phyloP scores from a whole-genome alignment of 345 rosid species.

The Aethionema arabicum region DNA sequence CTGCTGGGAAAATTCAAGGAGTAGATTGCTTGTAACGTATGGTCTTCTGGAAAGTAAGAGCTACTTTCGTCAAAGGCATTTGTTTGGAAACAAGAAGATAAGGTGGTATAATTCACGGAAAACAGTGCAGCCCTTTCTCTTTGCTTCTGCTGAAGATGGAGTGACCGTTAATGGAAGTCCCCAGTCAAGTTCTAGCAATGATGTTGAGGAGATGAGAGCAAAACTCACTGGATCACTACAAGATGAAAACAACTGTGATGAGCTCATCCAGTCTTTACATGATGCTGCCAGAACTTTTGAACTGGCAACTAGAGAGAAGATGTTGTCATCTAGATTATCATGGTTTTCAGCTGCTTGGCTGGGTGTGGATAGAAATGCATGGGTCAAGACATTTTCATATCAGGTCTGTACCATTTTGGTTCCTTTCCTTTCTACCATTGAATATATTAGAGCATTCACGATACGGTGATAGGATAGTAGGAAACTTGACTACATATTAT shows the following conservation, averaged over 20 bases:
- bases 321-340: constrained; percentile 49
- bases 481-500: background rate
- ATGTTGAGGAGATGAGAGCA: constrained; percentile 71
- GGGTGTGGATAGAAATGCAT: constrained; percentile 75
- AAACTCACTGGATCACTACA: constrained; percentile 67
- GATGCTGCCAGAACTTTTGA: constrained; percentile 88
- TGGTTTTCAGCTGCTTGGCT: constrained; percentile 95
- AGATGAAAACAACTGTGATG: constrained; percentile 64
- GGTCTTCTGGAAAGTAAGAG: constrained; percentile 38
- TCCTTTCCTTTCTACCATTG: background rate
- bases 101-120: constrained; percentile 43
- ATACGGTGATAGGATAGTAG: background rate
- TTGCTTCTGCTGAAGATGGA: constrained; percentile 75
- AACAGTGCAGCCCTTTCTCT: constrained; percentile 35
- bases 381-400: constrained; percentile 87
- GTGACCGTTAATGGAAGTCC: constrained; percentile 67
- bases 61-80: constrained; percentile 20
- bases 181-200: constrained; percentile 43
- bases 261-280: constrained; percentile 79
- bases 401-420: constrained; percentile 54
- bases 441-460: background rate
- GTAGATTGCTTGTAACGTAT: constrained; percentile 38
- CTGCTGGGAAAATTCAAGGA: constrained; percentile 51
- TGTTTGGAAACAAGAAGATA: constrained; percentile 37
- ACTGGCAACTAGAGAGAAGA: constrained; percentile 63